Percentiles rank a stretch among this genome's conserved stretches.
Conservation (phyloP, 768 basidiomycete genomes). For the Pleurotus tuber-regium region DNA sequence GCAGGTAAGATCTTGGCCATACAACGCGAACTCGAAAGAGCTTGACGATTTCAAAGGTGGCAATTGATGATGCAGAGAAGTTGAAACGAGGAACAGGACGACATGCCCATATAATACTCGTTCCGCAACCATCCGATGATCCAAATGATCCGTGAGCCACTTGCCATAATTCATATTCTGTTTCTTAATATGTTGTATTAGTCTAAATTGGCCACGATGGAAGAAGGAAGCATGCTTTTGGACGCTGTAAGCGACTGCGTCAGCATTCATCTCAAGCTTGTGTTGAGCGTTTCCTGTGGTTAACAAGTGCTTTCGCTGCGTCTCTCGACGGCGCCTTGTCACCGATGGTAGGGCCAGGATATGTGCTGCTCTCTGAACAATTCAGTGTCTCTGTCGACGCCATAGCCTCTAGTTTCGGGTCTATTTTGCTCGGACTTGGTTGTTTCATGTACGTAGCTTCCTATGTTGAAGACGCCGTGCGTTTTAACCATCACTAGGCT, state of each 20-base stretch:
- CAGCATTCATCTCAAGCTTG: not conserved
- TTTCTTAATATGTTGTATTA: constrained; percentile 12
- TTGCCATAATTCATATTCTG: not conserved
- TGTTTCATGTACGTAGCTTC: constrained; percentile 34
- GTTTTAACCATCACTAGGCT: constrained; percentile 23
- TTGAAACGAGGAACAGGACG: constrained; percentile 37
- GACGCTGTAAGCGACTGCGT: constrained; percentile 29
- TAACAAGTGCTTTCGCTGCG: too few species aligned
- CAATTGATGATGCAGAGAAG: constrained; percentile 27
- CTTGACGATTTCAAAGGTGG: constrained; percentile 18
- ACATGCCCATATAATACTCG: constrained; percentile 35
- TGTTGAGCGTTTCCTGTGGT: too few species aligned
- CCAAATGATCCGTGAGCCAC: constrained; percentile 37
- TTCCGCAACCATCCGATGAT: constrained; percentile 44
- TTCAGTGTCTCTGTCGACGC: constrained; percentile 40
- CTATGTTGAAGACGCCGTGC: not conserved
- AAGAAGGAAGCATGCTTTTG: constrained; percentile 46
- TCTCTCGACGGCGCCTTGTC: constrained; percentile 41
- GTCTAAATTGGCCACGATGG: constrained; percentile 43
- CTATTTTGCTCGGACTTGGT: constrained; percentile 38
- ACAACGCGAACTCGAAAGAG: not conserved
- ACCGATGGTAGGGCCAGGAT: constrained; percentile 41
- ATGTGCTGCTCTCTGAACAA: constrained; percentile 36
- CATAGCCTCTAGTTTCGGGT: constrained; percentile 40
- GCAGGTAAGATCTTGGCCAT: constrained; percentile 21